These are phyloP conservation scores for Nemania sp. DNA, from an alignment of 2,329 filamentous ascomycete species.

Conservation along the genomic window DNA sequence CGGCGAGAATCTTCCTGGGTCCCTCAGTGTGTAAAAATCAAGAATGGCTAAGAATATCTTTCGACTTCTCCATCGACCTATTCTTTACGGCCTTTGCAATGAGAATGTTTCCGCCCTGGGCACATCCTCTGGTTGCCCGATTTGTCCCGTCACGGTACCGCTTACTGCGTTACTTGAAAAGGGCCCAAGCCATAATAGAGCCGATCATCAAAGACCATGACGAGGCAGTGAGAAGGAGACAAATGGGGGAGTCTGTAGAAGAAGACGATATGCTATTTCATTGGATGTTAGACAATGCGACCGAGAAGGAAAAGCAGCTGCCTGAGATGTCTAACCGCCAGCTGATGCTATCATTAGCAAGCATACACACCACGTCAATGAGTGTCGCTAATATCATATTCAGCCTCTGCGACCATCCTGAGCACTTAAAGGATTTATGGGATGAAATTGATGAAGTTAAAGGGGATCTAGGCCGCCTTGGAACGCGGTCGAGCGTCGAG, in stretches of 20 bases:
- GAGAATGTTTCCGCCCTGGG: slow-evolving; percentile 36
- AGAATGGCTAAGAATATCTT: slow-evolving; percentile 36
- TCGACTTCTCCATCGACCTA: slow-evolving; percentile 35
- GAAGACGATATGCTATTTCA: slow-evolving; percentile 35
- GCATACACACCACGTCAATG: slow-evolving; percentile 26
- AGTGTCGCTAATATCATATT: slow-evolving; percentile 25
- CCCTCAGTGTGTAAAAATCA: slow-evolving; percentile 31
- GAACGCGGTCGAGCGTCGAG: not conserved
- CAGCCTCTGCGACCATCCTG: slow-evolving; percentile 38
- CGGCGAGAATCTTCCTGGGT: slow-evolving; percentile 38
- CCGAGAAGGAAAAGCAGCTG: slow-evolving; percentile 17
- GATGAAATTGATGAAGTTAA: slow-evolving; percentile 27
- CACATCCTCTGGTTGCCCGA: slow-evolving; percentile 52
- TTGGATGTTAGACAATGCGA: slow-evolving; percentile 37
- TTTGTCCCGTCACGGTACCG: slow-evolving; percentile 41
- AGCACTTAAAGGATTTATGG: slow-evolving; percentile 30
- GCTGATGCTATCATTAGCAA: slow-evolving; percentile 27
- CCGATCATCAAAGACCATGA: not conserved
- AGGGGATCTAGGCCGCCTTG: not conserved
- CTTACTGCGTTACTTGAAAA: not conserved
- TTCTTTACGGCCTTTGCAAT: slow-evolving; percentile 35
- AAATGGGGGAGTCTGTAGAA: slow-evolving; percentile 13
- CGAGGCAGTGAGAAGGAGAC: slow-evolving; percentile 15
- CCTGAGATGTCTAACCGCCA: slow-evolving; percentile 30
- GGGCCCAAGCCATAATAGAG: not conserved